Percentiles rank a stretch among this genome's conserved stretches.
These are phyloP conservation scores for Fusarium sp. DNA, from an alignment of 2,329 filamentous ascomycete genomes.

Conservation along the genomic window DNA sequence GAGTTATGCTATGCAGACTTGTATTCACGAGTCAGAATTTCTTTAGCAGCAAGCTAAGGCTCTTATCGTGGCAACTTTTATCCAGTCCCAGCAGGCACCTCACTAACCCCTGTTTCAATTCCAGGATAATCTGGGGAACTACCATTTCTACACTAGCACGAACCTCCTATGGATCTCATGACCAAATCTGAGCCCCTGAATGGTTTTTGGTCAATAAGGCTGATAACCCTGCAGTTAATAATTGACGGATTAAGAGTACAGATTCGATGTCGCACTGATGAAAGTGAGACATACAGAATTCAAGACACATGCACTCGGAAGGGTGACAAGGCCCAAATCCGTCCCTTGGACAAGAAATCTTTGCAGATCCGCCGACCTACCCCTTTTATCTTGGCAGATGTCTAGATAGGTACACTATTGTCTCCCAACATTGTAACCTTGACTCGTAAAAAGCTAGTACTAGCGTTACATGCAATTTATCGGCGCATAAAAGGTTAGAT, in stretches of 20 bases:
- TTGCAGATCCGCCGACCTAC: not conserved
- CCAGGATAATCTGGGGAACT: not conserved
- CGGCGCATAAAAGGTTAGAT: not conserved
- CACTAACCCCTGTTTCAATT: not conserved
- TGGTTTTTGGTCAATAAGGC: not conserved
- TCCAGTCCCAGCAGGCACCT: not conserved
- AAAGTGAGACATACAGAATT: not conserved
- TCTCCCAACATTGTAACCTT: not conserved
- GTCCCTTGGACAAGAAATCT: not conserved
- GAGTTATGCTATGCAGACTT: not conserved
- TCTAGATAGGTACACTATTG: not conserved
- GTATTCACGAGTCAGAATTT: not conserved
- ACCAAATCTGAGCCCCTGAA: not conserved
- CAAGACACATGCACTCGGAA: not conserved
- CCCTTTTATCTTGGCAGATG: not conserved
- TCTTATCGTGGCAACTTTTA: not conserved
- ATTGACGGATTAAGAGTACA: not conserved
- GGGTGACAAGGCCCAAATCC: not conserved
- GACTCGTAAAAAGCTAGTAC: not conserved
- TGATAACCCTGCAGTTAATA: not conserved
- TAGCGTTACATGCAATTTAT: not conserved
- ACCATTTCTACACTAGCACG: not conserved
- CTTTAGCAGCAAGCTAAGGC: not conserved
- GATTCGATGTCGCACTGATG: no score
- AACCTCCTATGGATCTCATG: not conserved